Evolutionary conservation across 2,329 filamentous ascomycete genomes (phyloP).

Genomic region (Microascus cirrosus): DNA sequence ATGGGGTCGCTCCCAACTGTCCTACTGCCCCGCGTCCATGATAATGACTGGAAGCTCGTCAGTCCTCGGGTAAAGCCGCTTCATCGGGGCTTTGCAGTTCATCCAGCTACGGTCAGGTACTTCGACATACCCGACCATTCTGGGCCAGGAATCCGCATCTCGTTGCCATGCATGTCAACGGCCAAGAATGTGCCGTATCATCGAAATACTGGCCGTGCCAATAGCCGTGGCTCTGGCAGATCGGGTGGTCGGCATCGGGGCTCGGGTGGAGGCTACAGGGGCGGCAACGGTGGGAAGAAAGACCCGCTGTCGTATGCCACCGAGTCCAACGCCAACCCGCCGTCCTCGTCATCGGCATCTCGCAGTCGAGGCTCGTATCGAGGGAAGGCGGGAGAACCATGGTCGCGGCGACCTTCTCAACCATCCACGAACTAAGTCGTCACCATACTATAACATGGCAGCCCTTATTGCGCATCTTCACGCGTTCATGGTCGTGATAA

Average conservation of each 20-base stretch:
- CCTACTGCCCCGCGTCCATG: slow-evolving; percentile 53
- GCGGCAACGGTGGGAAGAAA: slow-evolving; percentile 19
- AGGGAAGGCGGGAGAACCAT: slow-evolving; percentile 1
- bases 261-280: slow-evolving; percentile 11
- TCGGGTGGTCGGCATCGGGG: slow-evolving; percentile 18
- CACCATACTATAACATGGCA: neutral
- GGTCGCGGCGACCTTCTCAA: slow-evolving; percentile 1
- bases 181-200: slow-evolving; percentile 25
- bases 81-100: slow-evolving; percentile 36
- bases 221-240: slow-evolving; percentile 14
- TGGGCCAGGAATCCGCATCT: slow-evolving; percentile 23
- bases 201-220: slow-evolving; percentile 18
- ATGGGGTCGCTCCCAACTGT: slow-evolving; percentile 67
- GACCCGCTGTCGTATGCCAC: slow-evolving; percentile 18
- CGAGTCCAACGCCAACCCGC: slow-evolving; percentile 7
- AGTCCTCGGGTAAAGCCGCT: slow-evolving; percentile 41
- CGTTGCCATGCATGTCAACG: slow-evolving; percentile 28
- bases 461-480: neutral
- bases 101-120: slow-evolving; percentile 21
- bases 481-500: neutral
- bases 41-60: slow-evolving; percentile 52
- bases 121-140: slow-evolving; percentile 20
- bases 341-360: slow-evolving; percentile 10
- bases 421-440: neutral
- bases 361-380: slow-evolving; percentile 3